Evolutionary conservation across 495 filamentous ascomycete species (phyloP).

Genomic region (Xylaria grammica): DNA sequence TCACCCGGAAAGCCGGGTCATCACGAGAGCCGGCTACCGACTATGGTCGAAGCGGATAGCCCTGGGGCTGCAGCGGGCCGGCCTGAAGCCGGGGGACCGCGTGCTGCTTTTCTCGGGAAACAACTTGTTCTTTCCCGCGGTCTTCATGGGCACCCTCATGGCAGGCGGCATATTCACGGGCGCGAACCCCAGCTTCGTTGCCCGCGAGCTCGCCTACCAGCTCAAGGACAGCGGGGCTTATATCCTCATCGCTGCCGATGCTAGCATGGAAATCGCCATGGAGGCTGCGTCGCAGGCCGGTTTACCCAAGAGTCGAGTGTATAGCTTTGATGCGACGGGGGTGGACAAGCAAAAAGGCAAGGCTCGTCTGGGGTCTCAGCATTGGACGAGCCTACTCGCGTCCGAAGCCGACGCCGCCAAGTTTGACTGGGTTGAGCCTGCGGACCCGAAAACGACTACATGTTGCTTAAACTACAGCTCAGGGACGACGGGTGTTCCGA

Average conservation of each 20-base stretch:
- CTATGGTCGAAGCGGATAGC: conserved; percentile 75
- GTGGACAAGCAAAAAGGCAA: conserved; percentile 45
- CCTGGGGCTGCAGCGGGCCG: conserved; percentile 67
- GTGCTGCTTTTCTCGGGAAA: conserved; percentile 76
- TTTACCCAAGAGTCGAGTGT: conserved; percentile 57
- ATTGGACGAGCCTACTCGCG: conserved; percentile 51
- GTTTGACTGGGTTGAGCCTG: conserved; percentile 50
- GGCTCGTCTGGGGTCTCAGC: conserved; percentile 40
- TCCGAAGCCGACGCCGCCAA: conserved; percentile 46
- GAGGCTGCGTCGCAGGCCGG: conserved; percentile 72
- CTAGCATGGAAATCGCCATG: conserved; percentile 62
- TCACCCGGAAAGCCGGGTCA: conserved; percentile 50
- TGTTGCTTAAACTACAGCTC: conserved; percentile 72
- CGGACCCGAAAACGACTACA: conserved; percentile 38
- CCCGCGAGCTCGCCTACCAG: conserved; percentile 72
- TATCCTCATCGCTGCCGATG: conserved; percentile 64
- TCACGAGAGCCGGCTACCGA: conserved; percentile 59
- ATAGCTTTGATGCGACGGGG: conserved; percentile 54
- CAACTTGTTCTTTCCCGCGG: conserved; percentile 72
- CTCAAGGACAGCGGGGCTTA: conserved; percentile 70
- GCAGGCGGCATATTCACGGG: conserved; percentile 81
- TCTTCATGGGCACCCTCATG: conserved; percentile 75
- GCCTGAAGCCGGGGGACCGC: conserved; percentile 70
- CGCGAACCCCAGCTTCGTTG: conserved; percentile 76
- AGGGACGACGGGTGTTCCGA: conserved; percentile 83